Evolutionary conservation across 2,329 filamentous ascomycete species (phyloP).

Genomic region (Sporothrix luriei): DNA sequence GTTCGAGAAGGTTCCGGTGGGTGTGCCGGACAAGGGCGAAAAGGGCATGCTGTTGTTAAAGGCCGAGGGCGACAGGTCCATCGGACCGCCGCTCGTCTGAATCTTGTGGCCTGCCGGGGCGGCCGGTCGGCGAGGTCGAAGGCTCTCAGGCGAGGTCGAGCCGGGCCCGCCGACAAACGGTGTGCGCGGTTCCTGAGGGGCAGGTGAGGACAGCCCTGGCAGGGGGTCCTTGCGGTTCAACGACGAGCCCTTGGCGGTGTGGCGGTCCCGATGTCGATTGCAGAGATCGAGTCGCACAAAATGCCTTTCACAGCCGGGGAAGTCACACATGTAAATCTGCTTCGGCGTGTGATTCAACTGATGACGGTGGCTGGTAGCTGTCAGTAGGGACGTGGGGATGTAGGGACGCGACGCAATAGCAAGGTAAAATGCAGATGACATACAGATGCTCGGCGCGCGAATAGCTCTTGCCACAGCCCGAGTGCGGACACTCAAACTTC

Average conservation of each 20-base stretch:
- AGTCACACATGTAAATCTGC: slow-evolving; percentile 92
- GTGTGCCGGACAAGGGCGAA: slow-evolving; percentile 51
- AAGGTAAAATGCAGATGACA: slow-evolving; percentile 43
- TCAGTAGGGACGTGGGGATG: neutral
- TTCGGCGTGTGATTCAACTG: slow-evolving; percentile 96
- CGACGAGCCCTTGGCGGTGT: slow-evolving; percentile 77
- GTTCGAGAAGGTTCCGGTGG: slow-evolving; percentile 46
- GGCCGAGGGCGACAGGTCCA: neutral
- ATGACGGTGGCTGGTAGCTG: slow-evolving; percentile 70
- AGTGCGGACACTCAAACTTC: slow-evolving; percentile 79
- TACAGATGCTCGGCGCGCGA: slow-evolving; percentile 94
- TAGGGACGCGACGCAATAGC: too few relatives aligned
- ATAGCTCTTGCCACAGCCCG: slow-evolving; percentile 93
- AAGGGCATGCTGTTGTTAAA: slow-evolving; percentile 43
- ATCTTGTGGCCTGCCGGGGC: slow-evolving; percentile 38
- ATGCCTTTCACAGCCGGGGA: slow-evolving; percentile 82
- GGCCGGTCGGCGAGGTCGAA: slow-evolving; percentile 42
- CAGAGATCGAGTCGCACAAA: slow-evolving; percentile 95
- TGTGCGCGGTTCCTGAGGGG: slow-evolving; percentile 45
- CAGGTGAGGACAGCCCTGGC: slow-evolving; percentile 54
- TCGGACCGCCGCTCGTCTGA: slow-evolving; percentile 19
- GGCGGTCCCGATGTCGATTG: slow-evolving; percentile 78
- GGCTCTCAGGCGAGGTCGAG: slow-evolving; percentile 54
- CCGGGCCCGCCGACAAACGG: slow-evolving; percentile 46
- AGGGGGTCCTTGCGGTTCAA: slow-evolving; percentile 73